Conservation (phyloP, 257 asterid species). For the Jasminum sambac region DNA sequence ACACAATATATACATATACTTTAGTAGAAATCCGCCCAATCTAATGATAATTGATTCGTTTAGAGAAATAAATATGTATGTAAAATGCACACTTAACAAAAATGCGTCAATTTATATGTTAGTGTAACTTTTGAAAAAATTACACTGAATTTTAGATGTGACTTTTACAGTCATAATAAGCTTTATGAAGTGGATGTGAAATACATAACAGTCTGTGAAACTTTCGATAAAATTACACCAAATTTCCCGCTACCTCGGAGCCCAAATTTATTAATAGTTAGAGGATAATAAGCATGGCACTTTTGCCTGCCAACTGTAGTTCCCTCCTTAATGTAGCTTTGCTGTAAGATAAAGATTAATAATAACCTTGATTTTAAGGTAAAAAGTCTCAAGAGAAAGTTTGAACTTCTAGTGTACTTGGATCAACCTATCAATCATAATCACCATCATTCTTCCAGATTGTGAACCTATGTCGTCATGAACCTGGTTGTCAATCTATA, state of each 20-base stretch:
- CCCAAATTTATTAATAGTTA: constrained; percentile 94
- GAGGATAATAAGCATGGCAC: constrained; percentile 88
- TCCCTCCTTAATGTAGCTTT: constrained; percentile 52
- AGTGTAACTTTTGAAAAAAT: no score
- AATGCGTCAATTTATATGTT: no score
- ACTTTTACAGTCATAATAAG: no score
- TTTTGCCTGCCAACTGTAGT: constrained; percentile 71
- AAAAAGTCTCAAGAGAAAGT: constrained; percentile 77
- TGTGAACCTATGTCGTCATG: constrained; percentile 72
- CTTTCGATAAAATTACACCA: no score
- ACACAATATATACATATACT: no score
- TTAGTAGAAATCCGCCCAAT: no score
- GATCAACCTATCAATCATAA: constrained; percentile 78
- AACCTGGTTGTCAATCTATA: constrained; percentile 65
- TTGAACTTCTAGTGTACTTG: constrained; percentile 83
- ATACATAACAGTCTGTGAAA: background rate
- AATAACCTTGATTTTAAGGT: no score
- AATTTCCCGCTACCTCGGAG: constrained; percentile 93
- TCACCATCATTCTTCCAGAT: constrained; percentile 76
- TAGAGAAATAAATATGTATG: no score
- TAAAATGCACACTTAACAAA: no score
- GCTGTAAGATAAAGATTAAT: constrained; percentile 70
- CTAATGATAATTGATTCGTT: no score
- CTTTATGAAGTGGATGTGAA: no score
- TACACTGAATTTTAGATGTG: no score